Base-by-base conservation (phyloP, 208 protist genomes). In the Trypanosoma lewisi region DNA sequence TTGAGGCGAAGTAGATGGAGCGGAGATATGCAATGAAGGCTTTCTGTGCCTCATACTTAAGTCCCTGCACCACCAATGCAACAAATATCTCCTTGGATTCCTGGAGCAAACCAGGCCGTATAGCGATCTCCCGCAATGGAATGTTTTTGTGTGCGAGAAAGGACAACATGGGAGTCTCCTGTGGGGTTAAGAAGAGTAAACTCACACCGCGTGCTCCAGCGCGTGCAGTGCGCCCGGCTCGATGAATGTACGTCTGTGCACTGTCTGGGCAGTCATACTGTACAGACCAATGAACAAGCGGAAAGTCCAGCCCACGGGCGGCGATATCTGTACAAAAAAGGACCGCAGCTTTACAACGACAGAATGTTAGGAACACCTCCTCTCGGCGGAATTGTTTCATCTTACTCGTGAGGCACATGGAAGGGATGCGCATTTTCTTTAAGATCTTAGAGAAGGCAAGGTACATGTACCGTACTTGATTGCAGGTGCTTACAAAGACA, bases 301-400 rank as follows among this genome's bases (percentile, higher is more conserved):
- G 97, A 63, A 99, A 99, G 79, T 99, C 98, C 9, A 97, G 71
- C 19, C 94, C 97, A 50, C 99, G 91, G 0, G 98, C 98, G 8
- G 98, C 98, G 16, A 99, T 96, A 79, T 99, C 98, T 4, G 98
- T 99, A 73, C 93, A 99, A 36, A 99, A 88, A 16, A 99, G 91
- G 19, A 99, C 89, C 7, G 80, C 88, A 14, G 77, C 73, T 67
- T 92, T 92, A 72, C 88, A 93, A 14, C 87, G 82, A 65, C 81
- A 95, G 62, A 97, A 96, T 17, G 90, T 92, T 21, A 93, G 62
- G 53, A 91, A 96, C 0, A 97, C 92, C 75, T 96, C 89, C 53
- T 94, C 89, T 25, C 91, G 89, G 39, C 86, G 87, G 52, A 91
- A 91, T 75, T 95, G 93, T 77, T 95, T 96, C 93, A 97, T 97